Evolutionary conservation across 768 basidiomycete genomes (phyloP).

Genomic region (Mycena alexandri): DNA sequence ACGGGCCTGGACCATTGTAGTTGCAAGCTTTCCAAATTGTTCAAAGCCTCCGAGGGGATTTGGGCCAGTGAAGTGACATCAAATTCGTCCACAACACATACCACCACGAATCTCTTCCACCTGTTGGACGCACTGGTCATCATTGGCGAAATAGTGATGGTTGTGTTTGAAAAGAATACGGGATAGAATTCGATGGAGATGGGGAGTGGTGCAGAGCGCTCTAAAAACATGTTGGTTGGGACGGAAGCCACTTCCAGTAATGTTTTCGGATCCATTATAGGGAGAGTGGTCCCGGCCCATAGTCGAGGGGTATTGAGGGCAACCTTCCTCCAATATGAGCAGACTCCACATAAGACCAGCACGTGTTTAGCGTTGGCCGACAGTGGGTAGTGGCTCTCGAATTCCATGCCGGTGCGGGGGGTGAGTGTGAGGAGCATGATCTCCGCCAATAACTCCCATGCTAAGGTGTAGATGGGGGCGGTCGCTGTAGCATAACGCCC

Average conservation of each 20-base stretch:
- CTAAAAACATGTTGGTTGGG: conserved; percentile 15
- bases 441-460: too few species aligned
- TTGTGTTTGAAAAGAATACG: neutral
- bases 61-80: neutral
- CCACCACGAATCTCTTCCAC: conserved; percentile 5
- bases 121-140: neutral
- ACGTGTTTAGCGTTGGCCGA: too few species aligned
- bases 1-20: neutral
- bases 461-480: too few species aligned
- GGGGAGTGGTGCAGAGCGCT: conserved; percentile 18
- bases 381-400: too few species aligned
- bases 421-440: too few species aligned
- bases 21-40: neutral
- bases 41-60: neutral
- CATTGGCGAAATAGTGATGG: neutral
- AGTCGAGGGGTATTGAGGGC: neutral
- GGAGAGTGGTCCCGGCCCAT: neutral
- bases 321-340: neutral
- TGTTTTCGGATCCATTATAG: too few species aligned
- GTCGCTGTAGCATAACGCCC: too few species aligned
- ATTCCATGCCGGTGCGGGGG: too few species aligned
- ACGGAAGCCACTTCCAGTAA: neutral
- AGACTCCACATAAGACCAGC: too few species aligned
- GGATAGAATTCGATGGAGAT: neutral
- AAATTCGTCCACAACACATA: neutral